phyloP scores from a whole-genome alignment of 2,329 filamentous ascomycete genomes.

The Pseudogymnoascus sp. region DNA sequence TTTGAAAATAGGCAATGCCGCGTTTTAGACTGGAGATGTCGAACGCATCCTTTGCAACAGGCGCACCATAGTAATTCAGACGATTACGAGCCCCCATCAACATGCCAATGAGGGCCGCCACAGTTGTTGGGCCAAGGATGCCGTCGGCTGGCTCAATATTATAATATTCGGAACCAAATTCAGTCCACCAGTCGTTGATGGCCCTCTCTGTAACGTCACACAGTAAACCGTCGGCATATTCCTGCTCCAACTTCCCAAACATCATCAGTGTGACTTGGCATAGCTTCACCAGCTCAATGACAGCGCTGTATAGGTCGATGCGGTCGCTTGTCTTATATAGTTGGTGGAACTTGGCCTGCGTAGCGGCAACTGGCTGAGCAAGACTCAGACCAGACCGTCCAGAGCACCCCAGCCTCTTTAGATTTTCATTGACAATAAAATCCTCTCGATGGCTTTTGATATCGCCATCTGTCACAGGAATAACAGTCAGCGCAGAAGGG shows the following conservation, averaged over 20 bases:
- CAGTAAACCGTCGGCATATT: constrained; percentile 84
- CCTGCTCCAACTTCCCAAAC: constrained; percentile 78
- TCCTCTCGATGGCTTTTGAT: constrained; percentile 69
- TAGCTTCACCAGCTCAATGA: constrained; percentile 81
- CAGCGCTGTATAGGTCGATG: constrained; percentile 67
- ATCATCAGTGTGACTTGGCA: constrained; percentile 84
- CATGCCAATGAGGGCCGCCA: constrained; percentile 78
- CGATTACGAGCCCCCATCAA: constrained; percentile 86
- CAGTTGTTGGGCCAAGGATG: constrained; percentile 83
- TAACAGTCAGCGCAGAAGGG: constrained; percentile 86
- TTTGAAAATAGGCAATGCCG: constrained; percentile 83
- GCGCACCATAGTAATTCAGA: constrained; percentile 73
- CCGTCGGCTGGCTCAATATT: constrained; percentile 89
- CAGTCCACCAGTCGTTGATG: constrained; percentile 91
- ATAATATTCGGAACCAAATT: constrained; percentile 85
- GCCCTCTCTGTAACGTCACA: constrained; percentile 90
- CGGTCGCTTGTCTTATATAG: constrained; percentile 82
- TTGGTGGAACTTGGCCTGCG: constrained; percentile 84
- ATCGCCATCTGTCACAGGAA: constrained; percentile 80
- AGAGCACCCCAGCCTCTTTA: constrained; percentile 88
- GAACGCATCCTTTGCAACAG: constrained; percentile 85
- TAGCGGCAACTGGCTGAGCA: constrained; percentile 68
- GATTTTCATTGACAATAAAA: constrained; percentile 89
- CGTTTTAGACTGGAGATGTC: constrained; percentile 76
- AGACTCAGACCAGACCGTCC: constrained; percentile 81